These are phyloP conservation scores for Saccharomycopsis malanga DNA, from an alignment of 805 yeast species.

Conservation along the genomic window DNA sequence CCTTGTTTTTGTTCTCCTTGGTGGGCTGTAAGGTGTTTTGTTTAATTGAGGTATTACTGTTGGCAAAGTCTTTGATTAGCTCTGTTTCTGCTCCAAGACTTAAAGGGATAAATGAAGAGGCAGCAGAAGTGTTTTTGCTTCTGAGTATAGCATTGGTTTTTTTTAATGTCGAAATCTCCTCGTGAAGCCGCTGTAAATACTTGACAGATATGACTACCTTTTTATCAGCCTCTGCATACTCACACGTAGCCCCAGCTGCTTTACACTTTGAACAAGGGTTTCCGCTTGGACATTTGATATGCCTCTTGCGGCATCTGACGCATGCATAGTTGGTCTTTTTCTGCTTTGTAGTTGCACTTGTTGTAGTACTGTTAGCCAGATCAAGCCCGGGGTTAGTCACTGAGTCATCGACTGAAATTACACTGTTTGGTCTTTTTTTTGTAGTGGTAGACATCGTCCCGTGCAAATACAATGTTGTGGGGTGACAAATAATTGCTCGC, in stretches of 20 bases:
- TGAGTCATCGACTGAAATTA: too few relatives aligned
- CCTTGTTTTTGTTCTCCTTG: neutral
- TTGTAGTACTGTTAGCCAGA: too few relatives aligned
- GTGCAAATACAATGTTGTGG: too few relatives aligned
- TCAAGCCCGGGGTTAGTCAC: too few relatives aligned
- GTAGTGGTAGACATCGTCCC: too few relatives aligned
- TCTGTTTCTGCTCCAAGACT: neutral
- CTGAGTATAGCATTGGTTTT: conserved; percentile 57
- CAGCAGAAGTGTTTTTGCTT: conserved; percentile 33
- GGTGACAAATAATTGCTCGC: too few relatives aligned
- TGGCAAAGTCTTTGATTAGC: conserved; percentile 20
- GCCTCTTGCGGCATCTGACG: conserved; percentile 61
- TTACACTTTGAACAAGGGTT: conserved; percentile 63
- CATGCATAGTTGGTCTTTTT: conserved; percentile 36
- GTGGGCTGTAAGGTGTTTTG: neutral
- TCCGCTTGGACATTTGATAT: conserved; percentile 73
- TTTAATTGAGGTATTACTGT: neutral
- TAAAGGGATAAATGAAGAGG: neutral
- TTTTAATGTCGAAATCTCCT: conserved; percentile 57
- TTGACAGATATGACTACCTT: conserved; percentile 68
- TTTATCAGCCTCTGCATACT: conserved; percentile 64
- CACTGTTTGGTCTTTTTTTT: neutral
- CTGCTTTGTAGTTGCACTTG: too few relatives aligned
- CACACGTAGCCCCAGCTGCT: conserved; percentile 51
- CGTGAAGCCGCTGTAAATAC: conserved; percentile 59